Base-by-base conservation (phyloP, 148 eudicot genomes). In the Rhododendron griersonianum region DNA sequence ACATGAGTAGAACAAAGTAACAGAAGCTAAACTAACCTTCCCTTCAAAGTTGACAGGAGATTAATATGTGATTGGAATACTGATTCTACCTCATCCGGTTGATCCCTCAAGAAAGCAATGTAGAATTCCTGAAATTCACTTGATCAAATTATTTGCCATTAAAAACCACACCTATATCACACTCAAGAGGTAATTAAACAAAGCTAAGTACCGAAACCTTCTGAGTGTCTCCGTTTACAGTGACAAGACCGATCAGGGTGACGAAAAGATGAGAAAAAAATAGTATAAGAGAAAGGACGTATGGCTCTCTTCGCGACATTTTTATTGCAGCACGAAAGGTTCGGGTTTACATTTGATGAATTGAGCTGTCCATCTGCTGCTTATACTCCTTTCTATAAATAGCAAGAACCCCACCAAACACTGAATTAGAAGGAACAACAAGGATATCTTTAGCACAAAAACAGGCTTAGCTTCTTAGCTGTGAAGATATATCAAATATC, bases 41-140 rank as follows among this genome's bases (percentile, higher is more conserved):
- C 93, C 82, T 93, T 94, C 33, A 96, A 86, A 78, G 69, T 87
- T 63, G 93, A 86, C 73, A 96, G 95, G 69, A 96, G 45, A 86
- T 91, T 59, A 50, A 91, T 80, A 87, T 96, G 98, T 4, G 89
- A 87, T 86, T 92, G 88, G 84, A 83, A 35, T 5, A 90, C 88
- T 16, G 88, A 88, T 74, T 91, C 88, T 86, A 88, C 86, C 83
- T 88, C 89, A 30, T 50, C 74, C 47, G 81, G 89, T 61, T 88
- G 86, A 89, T 95, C 92, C 65, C 89, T 94, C 94, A 94, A 83
- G 91, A 93, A 94, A 78, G 90, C 95, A 86, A 96, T 93, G 90
- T 93, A 96, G 85, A 94, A 93, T 15, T 92, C 93, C 99, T 96
- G 93, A 91, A 89, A 18, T 6, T 81, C 79, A 48, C 33, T 86